phyloP scores from a whole-genome alignment of 1,284 basidiomycete species.

The Naganishia sp. region DNA sequence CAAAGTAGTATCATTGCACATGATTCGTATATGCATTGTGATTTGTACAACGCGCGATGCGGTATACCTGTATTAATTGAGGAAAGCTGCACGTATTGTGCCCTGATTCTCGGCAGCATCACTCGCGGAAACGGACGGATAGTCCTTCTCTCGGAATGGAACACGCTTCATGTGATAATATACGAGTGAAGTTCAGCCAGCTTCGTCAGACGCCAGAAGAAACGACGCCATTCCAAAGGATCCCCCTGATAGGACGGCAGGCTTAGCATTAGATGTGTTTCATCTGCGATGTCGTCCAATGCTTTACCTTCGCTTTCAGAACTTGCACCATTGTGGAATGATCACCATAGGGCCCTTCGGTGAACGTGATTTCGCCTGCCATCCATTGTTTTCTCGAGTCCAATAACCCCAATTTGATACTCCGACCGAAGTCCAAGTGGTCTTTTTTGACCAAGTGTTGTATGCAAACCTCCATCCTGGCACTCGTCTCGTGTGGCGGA shows the following conservation, averaged over 20 bases:
- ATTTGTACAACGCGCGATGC: background rate
- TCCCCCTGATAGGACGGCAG: slow-evolving; percentile 37
- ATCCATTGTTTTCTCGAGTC: slow-evolving; percentile 35
- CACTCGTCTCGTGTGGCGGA: slow-evolving; percentile 24
- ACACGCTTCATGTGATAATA: slow-evolving; percentile 20
- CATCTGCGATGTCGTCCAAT: background rate
- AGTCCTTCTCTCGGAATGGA: background rate
- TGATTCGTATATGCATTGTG: background rate
- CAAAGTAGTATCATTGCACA: slow-evolving; percentile 22
- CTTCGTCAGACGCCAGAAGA: slow-evolving; percentile 37
- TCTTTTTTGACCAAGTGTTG: background rate
- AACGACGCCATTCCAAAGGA: slow-evolving; percentile 52
- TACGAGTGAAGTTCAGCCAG: slow-evolving; percentile 19
- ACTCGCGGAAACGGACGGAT: no score
- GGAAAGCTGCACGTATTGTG: no score
- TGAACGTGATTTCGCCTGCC: slow-evolving; percentile 31
- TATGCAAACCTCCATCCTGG: slow-evolving; percentile 6
- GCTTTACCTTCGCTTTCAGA: slow-evolving; percentile 43
- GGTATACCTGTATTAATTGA: background rate
- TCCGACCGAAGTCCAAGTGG: slow-evolving; percentile 26
- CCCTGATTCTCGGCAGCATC: no score
- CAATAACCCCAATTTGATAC: slow-evolving; percentile 33
- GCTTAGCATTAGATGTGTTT: no score
- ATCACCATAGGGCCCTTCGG: slow-evolving; percentile 20
- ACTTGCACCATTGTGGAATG: slow-evolving; percentile 38